Evolutionary conservation across 2,329 filamentous ascomycete genomes (phyloP), one percentile per base, ranked within the genome.

Genomic region (Penicillium sp.): DNA sequence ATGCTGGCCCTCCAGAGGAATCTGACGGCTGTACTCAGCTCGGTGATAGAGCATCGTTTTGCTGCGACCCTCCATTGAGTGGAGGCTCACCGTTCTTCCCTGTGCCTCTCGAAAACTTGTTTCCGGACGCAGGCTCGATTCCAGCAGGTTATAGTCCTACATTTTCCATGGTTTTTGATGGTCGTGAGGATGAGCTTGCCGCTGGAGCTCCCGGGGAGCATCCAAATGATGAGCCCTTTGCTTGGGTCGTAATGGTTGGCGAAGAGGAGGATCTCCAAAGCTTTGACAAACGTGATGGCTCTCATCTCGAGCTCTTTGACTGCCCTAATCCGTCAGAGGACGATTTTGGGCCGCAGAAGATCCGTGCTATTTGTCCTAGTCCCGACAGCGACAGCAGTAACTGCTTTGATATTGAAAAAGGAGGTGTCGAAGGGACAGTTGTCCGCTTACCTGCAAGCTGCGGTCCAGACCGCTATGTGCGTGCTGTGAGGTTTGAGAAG

Each of bases 201-300:
- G 4, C 23, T 5, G 29, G 23, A 11, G 19, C 15, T 52, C 49
- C 49, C 7, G 49, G 49, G 7, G 7, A 5, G 11, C 8, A 52
- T 15, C 21, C 26, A 3, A 31, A 52, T n/a, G 29, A 52, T 7
- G 7, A 52, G 21, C 8, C 49, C 5, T 52, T 52, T 23, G 29
- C 29, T 3, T 52, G 49, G 49, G 19, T 52, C 17, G 26, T 52
- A 7, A 31, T 30, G 49, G 49, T 52, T 6, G 49, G 49, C 7
- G 49, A 52, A 11, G 49, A 52, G 8, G 49, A 52, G 19, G 49
- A 52, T 35, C 3, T 52, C 7, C 49, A 52, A 7, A 52, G 49
- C 17, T 52, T 52, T 52, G 49, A 52, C 23, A 52, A 52, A n/a
- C 49, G 49, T 3, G 49, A 52, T 30, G 49, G 49, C 7, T 52